These are phyloP conservation scores for Carex parvula DNA, from an alignment of 176 grass and related monocot genomes.

Conservation along the genomic window DNA sequence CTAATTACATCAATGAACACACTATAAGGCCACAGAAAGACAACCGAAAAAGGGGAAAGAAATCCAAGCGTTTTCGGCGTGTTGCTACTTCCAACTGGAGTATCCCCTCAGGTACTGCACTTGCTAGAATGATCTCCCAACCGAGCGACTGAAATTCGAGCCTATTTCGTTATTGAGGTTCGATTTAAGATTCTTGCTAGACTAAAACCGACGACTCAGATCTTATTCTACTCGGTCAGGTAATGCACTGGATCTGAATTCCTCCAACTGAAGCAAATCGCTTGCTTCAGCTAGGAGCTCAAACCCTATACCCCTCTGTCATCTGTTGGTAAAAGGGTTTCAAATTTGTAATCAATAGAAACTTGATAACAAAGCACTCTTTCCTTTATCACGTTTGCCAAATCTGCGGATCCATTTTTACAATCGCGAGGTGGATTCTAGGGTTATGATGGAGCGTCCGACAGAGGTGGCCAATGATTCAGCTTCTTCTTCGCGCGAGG, in stretches of 20 bases:
- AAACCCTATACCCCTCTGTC: background rate
- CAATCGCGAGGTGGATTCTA: background rate
- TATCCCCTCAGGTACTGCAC: too few relatives aligned
- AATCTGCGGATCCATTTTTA: background rate
- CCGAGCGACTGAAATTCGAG: too few relatives aligned
- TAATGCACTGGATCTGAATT: too few relatives aligned
- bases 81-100: background rate
- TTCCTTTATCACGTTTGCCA: background rate
- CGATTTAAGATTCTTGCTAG: too few relatives aligned
- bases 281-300: background rate
- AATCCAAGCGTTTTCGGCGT: background rate
- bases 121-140: too few relatives aligned
- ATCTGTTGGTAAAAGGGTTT: background rate
- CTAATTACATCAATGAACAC: background rate
- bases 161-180: too few relatives aligned
- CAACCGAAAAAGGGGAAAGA: background rate
- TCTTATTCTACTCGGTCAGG: too few relatives aligned
- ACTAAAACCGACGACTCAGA: too few relatives aligned
- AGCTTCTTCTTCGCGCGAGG: conserved; percentile 12
- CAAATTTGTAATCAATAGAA: background rate
- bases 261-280: conserved; percentile 1
- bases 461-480: background rate
- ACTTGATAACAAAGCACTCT: background rate
- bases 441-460: conserved; percentile 18
- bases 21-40: background rate